Conservation (phyloP, 1,284 basidiomycete species). For the Pseudozyma thailandica region DNA sequence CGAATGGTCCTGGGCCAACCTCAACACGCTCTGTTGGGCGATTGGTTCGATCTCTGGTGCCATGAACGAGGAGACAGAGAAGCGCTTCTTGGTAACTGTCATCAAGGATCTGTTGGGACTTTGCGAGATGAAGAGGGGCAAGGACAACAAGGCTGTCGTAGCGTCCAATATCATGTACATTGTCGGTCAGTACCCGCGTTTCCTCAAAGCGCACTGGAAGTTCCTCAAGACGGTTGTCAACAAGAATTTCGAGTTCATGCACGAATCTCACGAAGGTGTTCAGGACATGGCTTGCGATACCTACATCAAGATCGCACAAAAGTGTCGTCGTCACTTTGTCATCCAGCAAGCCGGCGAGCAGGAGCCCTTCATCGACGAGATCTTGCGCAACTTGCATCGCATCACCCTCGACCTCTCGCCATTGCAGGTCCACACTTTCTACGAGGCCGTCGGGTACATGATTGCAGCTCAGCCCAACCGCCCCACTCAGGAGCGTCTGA, state of each 20-base stretch:
- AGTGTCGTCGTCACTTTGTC: slow-evolving; percentile 96
- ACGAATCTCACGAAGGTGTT: slow-evolving; percentile 98
- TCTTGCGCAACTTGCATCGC: slow-evolving; percentile 87
- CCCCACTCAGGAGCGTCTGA: slow-evolving; percentile 93
- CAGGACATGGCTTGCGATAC: slow-evolving; percentile 99
- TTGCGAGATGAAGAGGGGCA: slow-evolving; percentile 98
- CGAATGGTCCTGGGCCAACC: slow-evolving; percentile 99
- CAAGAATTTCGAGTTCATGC: slow-evolving; percentile 99
- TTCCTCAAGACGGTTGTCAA: slow-evolving; percentile 99
- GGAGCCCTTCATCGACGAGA: slow-evolving; percentile 98
- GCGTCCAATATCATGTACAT: slow-evolving; percentile 99
- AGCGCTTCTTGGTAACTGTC: slow-evolving; percentile 97
- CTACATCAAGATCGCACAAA: slow-evolving; percentile 99
- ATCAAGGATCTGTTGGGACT: slow-evolving; percentile 98
- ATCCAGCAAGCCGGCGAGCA: slow-evolving; percentile 98
- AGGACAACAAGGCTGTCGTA: slow-evolving; percentile 99
- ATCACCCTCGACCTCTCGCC: slow-evolving; percentile 96
- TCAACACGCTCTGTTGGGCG: slow-evolving; percentile 99
- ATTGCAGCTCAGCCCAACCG: slow-evolving; percentile 99
- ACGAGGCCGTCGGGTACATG: slow-evolving; percentile 98
- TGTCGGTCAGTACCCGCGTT: slow-evolving; percentile 98
- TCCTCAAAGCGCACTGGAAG: slow-evolving; percentile 99
- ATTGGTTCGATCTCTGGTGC: slow-evolving; percentile 99
- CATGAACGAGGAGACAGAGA: slow-evolving; percentile 99
- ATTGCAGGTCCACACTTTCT: slow-evolving; percentile 76